Percentiles rank a stretch among this genome's conserved stretches.
phyloP scores from a whole-genome alignment of 2,329 filamentous ascomycete genomes.

The Drechslerella dactyloides region DNA sequence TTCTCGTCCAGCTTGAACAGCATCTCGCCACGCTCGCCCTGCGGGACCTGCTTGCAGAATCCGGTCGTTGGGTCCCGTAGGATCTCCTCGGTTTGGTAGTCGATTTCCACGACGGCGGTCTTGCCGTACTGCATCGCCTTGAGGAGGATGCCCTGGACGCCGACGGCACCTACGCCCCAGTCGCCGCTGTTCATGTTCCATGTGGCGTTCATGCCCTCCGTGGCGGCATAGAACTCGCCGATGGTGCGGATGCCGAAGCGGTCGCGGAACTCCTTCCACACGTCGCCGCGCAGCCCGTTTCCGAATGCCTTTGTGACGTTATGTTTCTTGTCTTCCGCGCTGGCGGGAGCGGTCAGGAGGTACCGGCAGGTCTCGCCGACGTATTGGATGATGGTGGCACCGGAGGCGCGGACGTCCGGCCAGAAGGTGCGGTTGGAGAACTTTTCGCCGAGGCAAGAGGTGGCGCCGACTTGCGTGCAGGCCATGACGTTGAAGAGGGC shows the following conservation, averaged over 20 bases:
- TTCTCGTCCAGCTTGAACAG: constrained; percentile 72
- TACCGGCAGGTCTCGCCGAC: constrained; percentile 88
- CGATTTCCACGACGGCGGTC: constrained; percentile 70
- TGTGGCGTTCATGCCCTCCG: constrained; percentile 71
- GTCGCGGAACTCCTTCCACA: constrained; percentile 82
- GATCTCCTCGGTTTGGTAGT: constrained; percentile 73
- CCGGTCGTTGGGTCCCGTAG: constrained; percentile 72
- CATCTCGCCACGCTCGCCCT: constrained; percentile 75
- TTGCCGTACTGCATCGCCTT: constrained; percentile 63
- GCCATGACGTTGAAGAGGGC: constrained; percentile 71
- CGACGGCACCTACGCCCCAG: constrained; percentile 77
- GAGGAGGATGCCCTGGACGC: constrained; percentile 71
- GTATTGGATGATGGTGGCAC: constrained; percentile 81
- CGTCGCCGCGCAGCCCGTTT: constrained; percentile 82
- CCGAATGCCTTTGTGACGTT: constrained; percentile 77
- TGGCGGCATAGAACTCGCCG: constrained; percentile 81
- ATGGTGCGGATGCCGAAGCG: constrained; percentile 77
- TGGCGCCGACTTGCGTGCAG: constrained; percentile 67
- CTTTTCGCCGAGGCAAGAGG: constrained; percentile 74
- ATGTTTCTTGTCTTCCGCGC: constrained; percentile 75
- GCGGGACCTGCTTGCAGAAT: constrained; percentile 67
- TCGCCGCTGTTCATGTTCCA: constrained; percentile 78
- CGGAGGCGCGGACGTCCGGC: constrained; percentile 72
- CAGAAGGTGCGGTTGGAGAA: constrained; percentile 81
- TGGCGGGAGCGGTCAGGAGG: constrained; percentile 70